Conservation (phyloP, 495 filamentous ascomycete species). For the Trypethelium eluteriae region DNA sequence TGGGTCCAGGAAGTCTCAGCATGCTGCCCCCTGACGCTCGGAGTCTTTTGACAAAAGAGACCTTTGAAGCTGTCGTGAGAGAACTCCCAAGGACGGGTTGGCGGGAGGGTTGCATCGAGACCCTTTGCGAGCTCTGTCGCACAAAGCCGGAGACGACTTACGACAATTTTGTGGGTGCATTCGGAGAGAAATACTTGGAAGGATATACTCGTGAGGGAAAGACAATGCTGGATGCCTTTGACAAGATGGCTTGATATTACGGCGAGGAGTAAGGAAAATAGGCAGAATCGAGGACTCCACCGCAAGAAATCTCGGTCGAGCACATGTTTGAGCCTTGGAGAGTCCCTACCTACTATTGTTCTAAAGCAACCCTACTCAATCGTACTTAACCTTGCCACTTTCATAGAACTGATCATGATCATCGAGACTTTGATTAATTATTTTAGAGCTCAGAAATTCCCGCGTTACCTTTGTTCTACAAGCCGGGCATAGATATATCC, state of each 20-base stretch:
- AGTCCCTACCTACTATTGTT: too few species aligned
- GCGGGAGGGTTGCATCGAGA: constrained; percentile 31
- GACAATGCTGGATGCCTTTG: not conserved
- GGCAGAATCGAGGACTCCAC: not conserved
- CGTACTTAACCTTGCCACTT: too few species aligned
- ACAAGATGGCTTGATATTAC: not conserved
- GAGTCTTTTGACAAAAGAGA: constrained; percentile 18
- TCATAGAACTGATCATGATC: too few species aligned
- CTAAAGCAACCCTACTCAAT: too few species aligned
- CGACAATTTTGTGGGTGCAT: constrained; percentile 40
- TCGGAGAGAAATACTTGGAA: constrained; percentile 34
- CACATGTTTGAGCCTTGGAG: too few species aligned
- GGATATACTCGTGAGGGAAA: constrained; percentile 6
- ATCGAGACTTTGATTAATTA: too few species aligned
- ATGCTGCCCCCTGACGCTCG: not conserved
- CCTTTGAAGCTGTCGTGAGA: constrained; percentile 32
- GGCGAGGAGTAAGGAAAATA: not conserved
- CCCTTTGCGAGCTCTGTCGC: constrained; percentile 41
- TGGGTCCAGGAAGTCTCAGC: constrained; percentile 33
- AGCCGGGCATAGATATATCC: too few species aligned
- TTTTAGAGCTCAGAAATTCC: too few species aligned
- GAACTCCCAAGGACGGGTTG: constrained; percentile 39
- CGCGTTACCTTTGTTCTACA: too few species aligned
- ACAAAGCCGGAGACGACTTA: constrained; percentile 46
- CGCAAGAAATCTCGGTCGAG: too few species aligned